Base-by-base conservation (phyloP, 192 early-diverging fungal species). In the Powellomyces hirtus region DNA sequence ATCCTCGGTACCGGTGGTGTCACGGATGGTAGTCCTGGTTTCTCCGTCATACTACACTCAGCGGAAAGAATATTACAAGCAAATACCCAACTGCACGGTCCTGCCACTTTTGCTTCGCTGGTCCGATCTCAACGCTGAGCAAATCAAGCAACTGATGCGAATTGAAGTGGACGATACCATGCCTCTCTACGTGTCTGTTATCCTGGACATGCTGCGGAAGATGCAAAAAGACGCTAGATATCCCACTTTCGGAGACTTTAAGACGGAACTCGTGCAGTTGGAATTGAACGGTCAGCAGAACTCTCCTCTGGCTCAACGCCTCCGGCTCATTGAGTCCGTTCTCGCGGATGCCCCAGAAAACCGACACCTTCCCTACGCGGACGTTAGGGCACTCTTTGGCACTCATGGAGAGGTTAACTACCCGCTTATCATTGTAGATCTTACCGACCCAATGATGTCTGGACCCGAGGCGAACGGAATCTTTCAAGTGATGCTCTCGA, bases 91-190 rank as follows among this genome's bases (percentile, higher is more conserved):
- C 50, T 70, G 61, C 62, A 30, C 33, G 1, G 73, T 75, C 22
- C 31, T 58, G n/a, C 76, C 76, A 22, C 50, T 77, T 7, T 45
- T 75, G 33, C 72, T 77, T 42, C 38, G 61, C 29, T 71, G 68
- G 68, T 53, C 53, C 6, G 66, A 70, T 14, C 56, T 77, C 13
- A 46, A 59, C 45, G 73, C 69, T 24, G 59, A 62, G 33, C 68
- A 70, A 38, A 75, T 77, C 58, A 58, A 71, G 37, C 53, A 60
- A 24, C 50, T 77, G 20, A 77, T 77, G 76, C 68, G 59, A 0
- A 20, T 75, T 0, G 50, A 74, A 36, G 62, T 53, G 20, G 61
- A 74, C 26, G 75, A 64, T 14, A 50, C 65, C n/a, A 64, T 64
- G 64, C 68, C 72, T 35, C 73, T 75, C 37, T 77, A 77, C 59